phyloP scores from a whole-genome alignment of 345 rosid genomes.

The Camelina neglecta region DNA sequence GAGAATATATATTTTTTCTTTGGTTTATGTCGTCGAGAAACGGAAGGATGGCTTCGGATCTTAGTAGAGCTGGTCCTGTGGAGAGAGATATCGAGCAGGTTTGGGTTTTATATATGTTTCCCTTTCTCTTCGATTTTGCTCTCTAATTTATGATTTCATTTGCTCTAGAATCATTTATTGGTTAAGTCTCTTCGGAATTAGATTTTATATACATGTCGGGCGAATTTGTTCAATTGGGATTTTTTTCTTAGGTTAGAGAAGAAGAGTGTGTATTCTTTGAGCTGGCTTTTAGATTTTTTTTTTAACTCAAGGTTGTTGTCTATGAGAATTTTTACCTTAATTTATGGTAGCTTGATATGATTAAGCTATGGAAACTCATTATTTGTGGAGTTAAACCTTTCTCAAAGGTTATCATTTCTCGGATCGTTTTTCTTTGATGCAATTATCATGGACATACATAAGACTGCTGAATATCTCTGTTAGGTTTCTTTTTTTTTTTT shows the following conservation, averaged over 20 bases:
- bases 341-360: slow-evolving; percentile 2
- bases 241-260: slow-evolving; percentile 23
- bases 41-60: slow-evolving; percentile 93
- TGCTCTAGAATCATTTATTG: not conserved
- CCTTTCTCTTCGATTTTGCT: too few species aligned
- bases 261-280: slow-evolving; percentile 7
- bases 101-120: slow-evolving; percentile 32
- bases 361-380: not conserved
- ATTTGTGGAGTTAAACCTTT: not conserved
- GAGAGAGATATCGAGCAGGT: slow-evolving; percentile 99
- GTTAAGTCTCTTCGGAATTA: slow-evolving; percentile 17
- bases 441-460: too few species aligned
- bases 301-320: not conserved
- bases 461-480: too few species aligned
- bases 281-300: slow-evolving; percentile 3
- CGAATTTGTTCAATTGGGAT: slow-evolving; percentile 18
- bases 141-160: not conserved
- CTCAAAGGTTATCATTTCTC: not conserved
- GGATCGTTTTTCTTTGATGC: not conserved
- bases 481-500: too few species aligned
- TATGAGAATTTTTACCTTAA: not conserved
- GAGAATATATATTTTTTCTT: slow-evolving; percentile 1
- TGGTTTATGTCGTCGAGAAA: slow-evolving; percentile 59
- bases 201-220: not conserved
- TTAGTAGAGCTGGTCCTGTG: slow-evolving; percentile 76